phyloP scores from a whole-genome alignment of 1,139 yeast species.

The Candida pseudocylindracea region DNA sequence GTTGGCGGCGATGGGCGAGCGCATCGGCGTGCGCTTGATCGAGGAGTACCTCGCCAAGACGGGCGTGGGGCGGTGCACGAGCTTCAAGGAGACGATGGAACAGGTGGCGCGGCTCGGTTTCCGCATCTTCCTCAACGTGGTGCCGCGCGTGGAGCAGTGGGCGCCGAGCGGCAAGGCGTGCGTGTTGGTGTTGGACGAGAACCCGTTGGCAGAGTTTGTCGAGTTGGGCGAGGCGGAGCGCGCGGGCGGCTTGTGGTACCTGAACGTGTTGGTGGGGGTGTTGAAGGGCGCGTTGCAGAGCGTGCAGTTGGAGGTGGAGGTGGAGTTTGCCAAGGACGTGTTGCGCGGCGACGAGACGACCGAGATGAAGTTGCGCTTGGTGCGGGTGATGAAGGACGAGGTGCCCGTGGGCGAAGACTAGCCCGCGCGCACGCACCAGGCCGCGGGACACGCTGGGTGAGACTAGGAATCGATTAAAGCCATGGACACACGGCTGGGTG shows the following conservation, averaged over 20 bases:
- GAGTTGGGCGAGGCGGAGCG: slow-evolving; percentile 35
- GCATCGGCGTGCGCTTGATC: slow-evolving; percentile 74
- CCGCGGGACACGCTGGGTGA: too few species aligned
- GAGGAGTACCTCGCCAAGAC: slow-evolving; percentile 87
- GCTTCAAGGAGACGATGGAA: slow-evolving; percentile 75
- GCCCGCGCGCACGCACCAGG: neutral
- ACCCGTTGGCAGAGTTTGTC: slow-evolving; percentile 88
- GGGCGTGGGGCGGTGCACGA: slow-evolving; percentile 59
- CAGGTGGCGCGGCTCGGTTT: slow-evolving; percentile 72
- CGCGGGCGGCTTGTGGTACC: slow-evolving; percentile 43
- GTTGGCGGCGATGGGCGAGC: slow-evolving; percentile 84
- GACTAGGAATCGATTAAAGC: too few species aligned
- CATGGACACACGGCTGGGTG: too few species aligned
- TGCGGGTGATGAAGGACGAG: slow-evolving; percentile 69
- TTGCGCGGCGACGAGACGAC: slow-evolving; percentile 70
- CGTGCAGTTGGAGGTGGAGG: slow-evolving; percentile 90
- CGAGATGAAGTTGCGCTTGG: slow-evolving; percentile 52
- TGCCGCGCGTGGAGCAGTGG: slow-evolving; percentile 66
- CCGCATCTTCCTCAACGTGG: slow-evolving; percentile 66
- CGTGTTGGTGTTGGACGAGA: slow-evolving; percentile 53
- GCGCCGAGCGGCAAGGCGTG: slow-evolving; percentile 53
- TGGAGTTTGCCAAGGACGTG: slow-evolving; percentile 55
- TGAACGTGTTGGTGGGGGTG: slow-evolving; percentile 79
- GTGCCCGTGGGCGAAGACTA: slow-evolving; percentile 94
- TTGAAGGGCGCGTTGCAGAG: slow-evolving; percentile 80